phyloP scores from a whole-genome alignment of 1,139 yeast genomes.

The Geotrichum aggregatum region DNA sequence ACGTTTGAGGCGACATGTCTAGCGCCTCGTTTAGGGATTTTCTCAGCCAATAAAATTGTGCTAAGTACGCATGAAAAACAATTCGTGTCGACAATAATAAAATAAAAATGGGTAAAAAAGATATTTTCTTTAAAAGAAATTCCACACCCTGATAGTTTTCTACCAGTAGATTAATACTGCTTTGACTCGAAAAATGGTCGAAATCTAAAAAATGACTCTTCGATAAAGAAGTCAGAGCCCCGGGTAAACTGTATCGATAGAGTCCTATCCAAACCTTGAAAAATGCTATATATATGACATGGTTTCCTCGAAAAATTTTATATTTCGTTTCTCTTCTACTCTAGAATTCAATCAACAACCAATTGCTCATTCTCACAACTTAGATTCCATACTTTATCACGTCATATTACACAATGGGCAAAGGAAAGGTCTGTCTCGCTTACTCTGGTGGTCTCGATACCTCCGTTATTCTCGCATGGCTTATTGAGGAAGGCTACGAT shows the following conservation, averaged over 20 bases:
- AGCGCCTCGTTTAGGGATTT: too few species aligned
- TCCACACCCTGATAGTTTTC: not conserved
- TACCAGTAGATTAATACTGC: too few species aligned
- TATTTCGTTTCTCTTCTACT: slow-evolving; percentile 3
- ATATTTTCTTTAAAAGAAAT: too few species aligned
- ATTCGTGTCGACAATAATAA: too few species aligned
- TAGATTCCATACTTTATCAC: not conserved
- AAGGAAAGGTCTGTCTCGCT: slow-evolving; percentile 98
- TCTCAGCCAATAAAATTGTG: too few species aligned
- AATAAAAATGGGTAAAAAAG: too few species aligned
- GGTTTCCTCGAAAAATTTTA: not conserved
- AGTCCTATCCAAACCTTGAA: not conserved
- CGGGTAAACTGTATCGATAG: slow-evolving; percentile 12
- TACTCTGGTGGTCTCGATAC: slow-evolving; percentile 99
- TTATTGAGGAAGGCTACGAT: slow-evolving; percentile 94
- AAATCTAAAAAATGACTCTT: not conserved
- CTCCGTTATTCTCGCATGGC: slow-evolving; percentile 96
- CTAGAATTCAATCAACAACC: too few species aligned
- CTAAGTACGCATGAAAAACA: too few species aligned
- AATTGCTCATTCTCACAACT: not conserved
- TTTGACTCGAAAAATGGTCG: too few species aligned
- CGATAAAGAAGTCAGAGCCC: not conserved
- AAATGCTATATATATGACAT: slow-evolving; percentile 1
- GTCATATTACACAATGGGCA: slow-evolving; percentile 55
- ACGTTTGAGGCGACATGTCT: too few species aligned